Conservation (phyloP, 2,329 filamentous ascomycete species). For the Lomentospora prolificans region DNA sequence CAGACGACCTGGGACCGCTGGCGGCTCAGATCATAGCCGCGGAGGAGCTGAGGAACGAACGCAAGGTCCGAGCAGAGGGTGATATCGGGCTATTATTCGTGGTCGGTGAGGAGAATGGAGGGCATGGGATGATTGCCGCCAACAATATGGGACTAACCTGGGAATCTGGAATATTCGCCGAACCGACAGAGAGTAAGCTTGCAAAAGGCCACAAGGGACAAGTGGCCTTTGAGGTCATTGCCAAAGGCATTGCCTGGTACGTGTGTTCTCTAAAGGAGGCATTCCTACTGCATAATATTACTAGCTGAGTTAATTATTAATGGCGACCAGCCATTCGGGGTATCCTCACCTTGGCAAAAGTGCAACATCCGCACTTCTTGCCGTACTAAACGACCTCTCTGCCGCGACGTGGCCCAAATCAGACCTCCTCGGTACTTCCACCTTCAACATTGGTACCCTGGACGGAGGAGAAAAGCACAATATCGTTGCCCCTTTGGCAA, state of each 20-base stretch:
- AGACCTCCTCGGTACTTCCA: slow-evolving; percentile 59
- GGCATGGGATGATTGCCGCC: slow-evolving; percentile 63
- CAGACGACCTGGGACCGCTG: slow-evolving; percentile 61
- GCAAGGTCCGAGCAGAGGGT: slow-evolving; percentile 31
- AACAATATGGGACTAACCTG: slow-evolving; percentile 28
- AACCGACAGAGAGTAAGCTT: slow-evolving; percentile 82
- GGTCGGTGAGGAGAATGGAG: slow-evolving; percentile 73
- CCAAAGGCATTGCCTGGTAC: slow-evolving; percentile 57
- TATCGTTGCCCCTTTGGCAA: slow-evolving; percentile 26
- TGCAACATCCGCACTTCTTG: slow-evolving; percentile 22
- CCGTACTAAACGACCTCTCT: slow-evolving; percentile 21
- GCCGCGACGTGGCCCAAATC: slow-evolving; percentile 22
- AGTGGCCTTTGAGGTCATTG: slow-evolving; percentile 54
- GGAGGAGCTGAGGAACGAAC: slow-evolving; percentile 37
- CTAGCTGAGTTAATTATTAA: neutral
- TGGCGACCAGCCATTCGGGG: slow-evolving; percentile 60
- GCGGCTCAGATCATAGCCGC: slow-evolving; percentile 66
- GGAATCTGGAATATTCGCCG: slow-evolving; percentile 76
- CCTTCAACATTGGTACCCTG: slow-evolving; percentile 76
- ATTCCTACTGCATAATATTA: neutral
- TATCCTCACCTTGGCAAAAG: slow-evolving; percentile 79
- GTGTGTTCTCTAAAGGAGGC: slow-evolving; percentile 14
- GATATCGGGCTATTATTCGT: slow-evolving; percentile 56
- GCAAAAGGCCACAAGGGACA: slow-evolving; percentile 89
- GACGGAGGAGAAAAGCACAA: slow-evolving; percentile 78